Evolutionary conservation across 2,329 filamentous ascomycete genomes (phyloP).

Genomic region (Penicillium sp.): DNA sequence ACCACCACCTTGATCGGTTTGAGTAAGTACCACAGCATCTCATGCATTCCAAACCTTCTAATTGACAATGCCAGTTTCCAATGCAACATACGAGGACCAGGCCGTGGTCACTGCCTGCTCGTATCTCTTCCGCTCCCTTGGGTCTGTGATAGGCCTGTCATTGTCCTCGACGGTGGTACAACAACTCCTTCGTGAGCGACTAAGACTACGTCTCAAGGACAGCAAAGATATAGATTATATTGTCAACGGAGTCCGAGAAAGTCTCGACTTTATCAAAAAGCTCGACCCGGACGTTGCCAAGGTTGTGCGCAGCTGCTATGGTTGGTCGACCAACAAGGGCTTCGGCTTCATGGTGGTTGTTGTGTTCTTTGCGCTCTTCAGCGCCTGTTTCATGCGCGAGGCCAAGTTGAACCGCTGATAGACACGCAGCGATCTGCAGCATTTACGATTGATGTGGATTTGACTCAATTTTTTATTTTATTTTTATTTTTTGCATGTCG

Average conservation of each 20-base stretch:
- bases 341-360: constrained; percentile 56
- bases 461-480: not conserved
- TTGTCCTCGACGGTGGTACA: constrained; percentile 73
- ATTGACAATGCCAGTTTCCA: constrained; percentile 59
- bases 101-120: constrained; percentile 78
- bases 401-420: constrained; percentile 53
- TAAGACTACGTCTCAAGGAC: constrained; percentile 59
- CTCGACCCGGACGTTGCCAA: constrained; percentile 64
- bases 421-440: not conserved
- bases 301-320: constrained; percentile 70
- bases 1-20: constrained; percentile 74
- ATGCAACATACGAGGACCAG: constrained; percentile 68
- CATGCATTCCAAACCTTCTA: not conserved
- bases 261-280: constrained; percentile 68
- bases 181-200: constrained; percentile 63
- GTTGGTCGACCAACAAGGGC: constrained; percentile 57
- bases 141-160: constrained; percentile 68
- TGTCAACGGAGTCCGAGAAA: constrained; percentile 70
- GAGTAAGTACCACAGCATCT: constrained; percentile 44
- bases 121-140: constrained; percentile 79
- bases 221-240: constrained; percentile 67
- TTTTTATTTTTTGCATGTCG: not conserved
- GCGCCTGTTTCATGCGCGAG: constrained; percentile 60
- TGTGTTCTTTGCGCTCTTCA: constrained; percentile 54
- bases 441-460: not conserved